phyloP scores from a whole-genome alignment of 129 eudicot genomes.

The Flaveria bidentis region DNA sequence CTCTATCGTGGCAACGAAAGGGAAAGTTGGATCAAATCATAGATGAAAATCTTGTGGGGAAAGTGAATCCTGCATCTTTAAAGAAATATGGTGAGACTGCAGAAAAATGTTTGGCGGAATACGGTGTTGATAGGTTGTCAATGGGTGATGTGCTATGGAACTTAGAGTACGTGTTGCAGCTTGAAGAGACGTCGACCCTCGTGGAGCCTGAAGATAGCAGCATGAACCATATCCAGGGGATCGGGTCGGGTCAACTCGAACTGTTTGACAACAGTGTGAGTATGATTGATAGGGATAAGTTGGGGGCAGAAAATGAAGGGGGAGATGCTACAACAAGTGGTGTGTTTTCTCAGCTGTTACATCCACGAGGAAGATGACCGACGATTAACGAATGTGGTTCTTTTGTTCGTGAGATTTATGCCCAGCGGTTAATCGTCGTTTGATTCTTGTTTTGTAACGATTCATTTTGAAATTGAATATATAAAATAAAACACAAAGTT shows the following conservation, averaged over 20 bases:
- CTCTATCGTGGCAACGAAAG: conserved; percentile 88
- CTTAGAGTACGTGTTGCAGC: conserved; percentile 92
- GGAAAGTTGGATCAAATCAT: conserved; percentile 85
- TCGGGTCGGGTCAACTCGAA: conserved; percentile 57
- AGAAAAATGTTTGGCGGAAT: conserved; percentile 86
- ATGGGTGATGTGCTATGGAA: conserved; percentile 99
- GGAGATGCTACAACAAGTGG: conserved; percentile 79
- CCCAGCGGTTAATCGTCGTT: neutral
- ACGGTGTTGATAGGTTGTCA: conserved; percentile 93
- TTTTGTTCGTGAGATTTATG: conserved; percentile 3
- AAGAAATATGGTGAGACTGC: conserved; percentile 95
- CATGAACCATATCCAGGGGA: conserved; percentile 80
- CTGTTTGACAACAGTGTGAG: conserved; percentile 76
- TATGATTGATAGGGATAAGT: conserved; percentile 60
- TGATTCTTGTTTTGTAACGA: conserved; percentile 27
- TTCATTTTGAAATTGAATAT: conserved; percentile 21
- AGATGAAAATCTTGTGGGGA: conserved; percentile 70
- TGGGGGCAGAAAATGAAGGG: conserved; percentile 65
- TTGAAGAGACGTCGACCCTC: conserved; percentile 83
- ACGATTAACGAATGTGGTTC: neutral
- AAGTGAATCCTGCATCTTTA: conserved; percentile 75
- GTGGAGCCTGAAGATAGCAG: conserved; percentile 90
- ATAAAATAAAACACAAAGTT: conserved; percentile 25
- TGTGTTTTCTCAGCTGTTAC: conserved; percentile 89
- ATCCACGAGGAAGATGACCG: conserved; percentile 89